These are phyloP conservation scores for Cladophialophora bantiana DNA, from an alignment of 2,329 filamentous ascomycete genomes.

Conservation along the genomic window DNA sequence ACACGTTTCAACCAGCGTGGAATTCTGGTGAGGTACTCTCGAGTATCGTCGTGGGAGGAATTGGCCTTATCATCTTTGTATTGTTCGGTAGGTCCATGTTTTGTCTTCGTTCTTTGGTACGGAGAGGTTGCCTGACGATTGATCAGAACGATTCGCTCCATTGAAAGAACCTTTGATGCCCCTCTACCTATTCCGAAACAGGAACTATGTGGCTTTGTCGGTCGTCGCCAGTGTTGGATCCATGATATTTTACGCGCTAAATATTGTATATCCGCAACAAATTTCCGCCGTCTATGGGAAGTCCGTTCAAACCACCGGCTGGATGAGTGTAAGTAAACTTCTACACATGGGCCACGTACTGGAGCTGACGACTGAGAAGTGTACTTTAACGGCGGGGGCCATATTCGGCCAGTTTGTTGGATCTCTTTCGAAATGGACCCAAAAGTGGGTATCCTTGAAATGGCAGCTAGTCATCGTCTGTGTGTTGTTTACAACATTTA, in stretches of 20 bases:
- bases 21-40: not conserved
- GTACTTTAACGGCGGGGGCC: not conserved
- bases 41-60: not conserved
- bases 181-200: conserved; percentile 51
- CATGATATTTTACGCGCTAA: conserved; percentile 56
- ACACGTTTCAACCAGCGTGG: not conserved
- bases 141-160: conserved; percentile 37
- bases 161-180: conserved; percentile 52
- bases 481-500: conserved; percentile 36
- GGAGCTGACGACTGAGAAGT: not conserved
- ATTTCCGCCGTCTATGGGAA: conserved; percentile 51
- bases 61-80: not conserved
- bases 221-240: conserved; percentile 50
- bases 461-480: conserved; percentile 39
- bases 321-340: conserved; percentile 41
- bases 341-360: too few species aligned
- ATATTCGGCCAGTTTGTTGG: not conserved
- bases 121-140: conserved; percentile 46
- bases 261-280: conserved; percentile 54
- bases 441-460: conserved; percentile 33
- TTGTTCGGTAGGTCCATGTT: not conserved
- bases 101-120: too few species aligned
- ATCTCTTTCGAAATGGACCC: conserved; percentile 29
- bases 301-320: conserved; percentile 49
- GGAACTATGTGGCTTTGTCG: conserved; percentile 46